Conservation (phyloP, 768 basidiomycete genomes). For the Tubosaeta sp. region DNA sequence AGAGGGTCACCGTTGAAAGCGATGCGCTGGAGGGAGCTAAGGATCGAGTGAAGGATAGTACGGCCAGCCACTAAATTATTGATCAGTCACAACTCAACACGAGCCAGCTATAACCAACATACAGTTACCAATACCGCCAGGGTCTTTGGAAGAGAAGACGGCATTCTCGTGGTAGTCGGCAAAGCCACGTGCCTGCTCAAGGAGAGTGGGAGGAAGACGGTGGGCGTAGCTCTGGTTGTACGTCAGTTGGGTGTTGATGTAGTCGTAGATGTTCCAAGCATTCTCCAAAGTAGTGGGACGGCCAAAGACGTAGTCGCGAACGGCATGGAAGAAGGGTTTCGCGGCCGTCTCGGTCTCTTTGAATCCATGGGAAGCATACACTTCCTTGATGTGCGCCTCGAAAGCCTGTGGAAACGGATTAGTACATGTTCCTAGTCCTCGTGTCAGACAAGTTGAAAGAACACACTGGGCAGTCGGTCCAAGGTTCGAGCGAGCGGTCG, state of each 20-base stretch:
- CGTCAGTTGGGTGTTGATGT: constrained; percentile 65
- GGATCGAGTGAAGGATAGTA: constrained; percentile 68
- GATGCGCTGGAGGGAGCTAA: constrained; percentile 70
- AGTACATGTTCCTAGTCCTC: background rate
- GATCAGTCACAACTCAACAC: constrained; percentile 6
- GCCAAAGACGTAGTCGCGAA: constrained; percentile 71
- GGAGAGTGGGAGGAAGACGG: constrained; percentile 72
- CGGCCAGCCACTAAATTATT: constrained; percentile 67
- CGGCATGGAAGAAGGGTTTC: constrained; percentile 57
- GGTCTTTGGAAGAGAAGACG: constrained; percentile 61
- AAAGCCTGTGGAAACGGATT: constrained; percentile 45
- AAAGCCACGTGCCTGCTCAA: constrained; percentile 69
- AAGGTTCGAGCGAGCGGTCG: constrained; percentile 80
- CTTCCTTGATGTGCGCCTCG: constrained; percentile 54
- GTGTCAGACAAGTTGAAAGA: background rate
- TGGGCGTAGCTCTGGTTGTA: constrained; percentile 83
- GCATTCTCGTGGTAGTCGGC: constrained; percentile 80
- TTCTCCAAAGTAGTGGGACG: constrained; percentile 65
- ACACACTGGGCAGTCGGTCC: constrained; percentile 58
- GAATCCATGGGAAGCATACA: constrained; percentile 64
- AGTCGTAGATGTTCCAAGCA: constrained; percentile 78
- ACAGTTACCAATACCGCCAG: constrained; percentile 77
- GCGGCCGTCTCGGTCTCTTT: constrained; percentile 55
- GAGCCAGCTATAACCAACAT: constrained; percentile 27
- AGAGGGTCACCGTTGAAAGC: constrained; percentile 77